These are phyloP conservation scores for Yamadazyma epiphylla DNA, from an alignment of 1,139 yeast genomes.

Conservation along the genomic window DNA sequence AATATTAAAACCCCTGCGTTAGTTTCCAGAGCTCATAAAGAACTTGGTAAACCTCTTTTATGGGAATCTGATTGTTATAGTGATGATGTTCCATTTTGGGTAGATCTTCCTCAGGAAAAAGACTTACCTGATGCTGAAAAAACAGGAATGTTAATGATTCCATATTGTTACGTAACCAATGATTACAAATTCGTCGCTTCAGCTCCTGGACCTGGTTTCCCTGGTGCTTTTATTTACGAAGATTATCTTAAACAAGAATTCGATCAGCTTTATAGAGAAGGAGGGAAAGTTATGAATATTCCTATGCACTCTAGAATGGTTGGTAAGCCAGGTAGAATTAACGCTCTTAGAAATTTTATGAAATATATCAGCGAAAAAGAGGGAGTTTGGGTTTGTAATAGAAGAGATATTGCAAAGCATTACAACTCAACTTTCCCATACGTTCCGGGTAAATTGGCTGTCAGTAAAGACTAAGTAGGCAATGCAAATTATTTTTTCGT, in stretches of 20 bases:
- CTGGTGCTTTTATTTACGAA: conserved; percentile 15
- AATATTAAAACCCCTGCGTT: conserved; percentile 25
- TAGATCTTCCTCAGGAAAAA: conserved; percentile 20
- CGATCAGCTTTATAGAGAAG: conserved; percentile 31
- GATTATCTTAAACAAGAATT: conserved; percentile 23
- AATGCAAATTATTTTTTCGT: too few relatives aligned
- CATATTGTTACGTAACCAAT: conserved; percentile 28
- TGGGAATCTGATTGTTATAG: conserved; percentile 30
- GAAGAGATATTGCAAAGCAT: conserved; percentile 29
- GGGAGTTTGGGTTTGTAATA: conserved; percentile 31
- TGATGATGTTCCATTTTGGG: conserved; percentile 33
- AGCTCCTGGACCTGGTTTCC: conserved; percentile 17
- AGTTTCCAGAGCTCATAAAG: conserved; percentile 25
- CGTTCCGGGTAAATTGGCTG: conserved; percentile 10
- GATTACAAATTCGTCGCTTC: conserved; percentile 26
- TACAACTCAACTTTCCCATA: conserved; percentile 18
- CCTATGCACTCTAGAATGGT: conserved; percentile 27
- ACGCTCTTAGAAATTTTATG: conserved; percentile 27
- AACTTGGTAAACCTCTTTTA: conserved; percentile 21
- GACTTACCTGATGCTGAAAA: conserved; percentile 16
- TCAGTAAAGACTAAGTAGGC: too few relatives aligned
- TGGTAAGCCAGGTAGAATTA: conserved; percentile 31
- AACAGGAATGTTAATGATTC: conserved; percentile 28
- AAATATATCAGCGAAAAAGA: conserved; percentile 24
- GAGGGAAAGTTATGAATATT: conserved; percentile 29